Base-by-base conservation (phyloP, 768 basidiomycete species). In the Mycena polygramma region DNA sequence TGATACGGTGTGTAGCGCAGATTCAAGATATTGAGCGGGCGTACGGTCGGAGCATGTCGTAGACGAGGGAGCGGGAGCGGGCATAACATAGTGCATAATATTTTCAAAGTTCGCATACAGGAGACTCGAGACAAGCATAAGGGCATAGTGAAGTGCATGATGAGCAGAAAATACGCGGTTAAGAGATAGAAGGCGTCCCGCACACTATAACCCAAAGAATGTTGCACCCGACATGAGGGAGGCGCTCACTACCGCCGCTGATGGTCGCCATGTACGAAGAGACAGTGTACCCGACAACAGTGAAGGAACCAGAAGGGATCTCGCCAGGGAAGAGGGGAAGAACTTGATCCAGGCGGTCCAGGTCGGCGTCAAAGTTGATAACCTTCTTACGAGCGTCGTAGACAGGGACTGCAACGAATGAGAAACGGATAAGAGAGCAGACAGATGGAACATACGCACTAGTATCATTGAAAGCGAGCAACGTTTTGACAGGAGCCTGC, bases 141-240 rank as follows among this genome's bases (percentile, higher is more conserved):
- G 19, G 15, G 45, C 7, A 46, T 78, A 78, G 3, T 41, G 10
- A 4, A 41, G 8, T 10, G 41, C 3, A 15, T 2, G 30, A 30
- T 3, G 30, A 30, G 3, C 2, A n/a, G n/a, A n/a, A n/a, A n/a
- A n/a, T n/a, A n/a, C n/a, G n/a, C n/a, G n/a, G 30, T 30, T 30
- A 30, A 30, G 30, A 3, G 3, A 41, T 41, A 10, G 11, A 10
- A 15, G 41, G 41, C 2, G 41, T 41, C 8, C 63, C 79, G 79
- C 30, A 55, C 0, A 55, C 35, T 2, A 55, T 55, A 0, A 20
- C 3, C 54, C 54, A 51, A 24, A 51, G 22, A n/a, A 51, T 51
- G 13, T 51, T 51, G 22, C 1, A 51, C 17, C 49, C 49, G 4
- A 51, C 4, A 26, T 51, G 49, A 51, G 49, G 2, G 6, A 24